These are phyloP conservation scores for Marasmius tenuissimus DNA, from an alignment of 1,284 basidiomycete genomes.

Conservation along the genomic window DNA sequence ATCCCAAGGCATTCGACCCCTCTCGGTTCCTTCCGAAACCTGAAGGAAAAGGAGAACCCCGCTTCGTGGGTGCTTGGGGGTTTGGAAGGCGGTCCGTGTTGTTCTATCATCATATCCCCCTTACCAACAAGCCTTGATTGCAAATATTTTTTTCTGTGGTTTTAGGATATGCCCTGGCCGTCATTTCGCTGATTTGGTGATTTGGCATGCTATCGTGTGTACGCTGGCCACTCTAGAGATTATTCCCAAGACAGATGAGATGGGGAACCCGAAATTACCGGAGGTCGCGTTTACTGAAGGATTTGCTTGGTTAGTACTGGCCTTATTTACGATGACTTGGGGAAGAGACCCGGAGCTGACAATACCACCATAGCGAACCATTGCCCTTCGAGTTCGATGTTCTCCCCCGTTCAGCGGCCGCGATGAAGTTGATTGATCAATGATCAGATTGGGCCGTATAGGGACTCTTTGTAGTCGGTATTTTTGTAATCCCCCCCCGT, in stretches of 20 bases:
- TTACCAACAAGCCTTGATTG: no score
- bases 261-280: slow-evolving; percentile 1
- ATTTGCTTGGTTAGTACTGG: slow-evolving; percentile 1
- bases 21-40: slow-evolving; percentile 1
- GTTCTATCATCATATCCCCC: background rate
- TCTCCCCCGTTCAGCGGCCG: background rate
- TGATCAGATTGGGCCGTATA: background rate
- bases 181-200: slow-evolving; percentile 16
- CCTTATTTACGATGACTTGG: no score
- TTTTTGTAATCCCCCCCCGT: no score
- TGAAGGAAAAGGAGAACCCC: slow-evolving; percentile 5
- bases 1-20: slow-evolving; percentile 1
- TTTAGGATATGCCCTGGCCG: slow-evolving; percentile 17
- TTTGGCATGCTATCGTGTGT: slow-evolving; percentile 20
- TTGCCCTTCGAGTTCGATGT: background rate
- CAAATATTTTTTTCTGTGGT: background rate
- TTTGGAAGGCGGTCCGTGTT: background rate
- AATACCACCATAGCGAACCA: no score
- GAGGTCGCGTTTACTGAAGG: slow-evolving; percentile 13
- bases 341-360: no score
- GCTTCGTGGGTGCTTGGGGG: background rate
- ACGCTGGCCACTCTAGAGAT: slow-evolving; percentile 15
- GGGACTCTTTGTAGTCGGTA: no score
- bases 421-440: background rate
- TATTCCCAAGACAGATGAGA: slow-evolving; percentile 4